Evolutionary conservation across 2,329 filamentous ascomycete species (phyloP).

Genomic region (Coleophoma crateriformis): DNA sequence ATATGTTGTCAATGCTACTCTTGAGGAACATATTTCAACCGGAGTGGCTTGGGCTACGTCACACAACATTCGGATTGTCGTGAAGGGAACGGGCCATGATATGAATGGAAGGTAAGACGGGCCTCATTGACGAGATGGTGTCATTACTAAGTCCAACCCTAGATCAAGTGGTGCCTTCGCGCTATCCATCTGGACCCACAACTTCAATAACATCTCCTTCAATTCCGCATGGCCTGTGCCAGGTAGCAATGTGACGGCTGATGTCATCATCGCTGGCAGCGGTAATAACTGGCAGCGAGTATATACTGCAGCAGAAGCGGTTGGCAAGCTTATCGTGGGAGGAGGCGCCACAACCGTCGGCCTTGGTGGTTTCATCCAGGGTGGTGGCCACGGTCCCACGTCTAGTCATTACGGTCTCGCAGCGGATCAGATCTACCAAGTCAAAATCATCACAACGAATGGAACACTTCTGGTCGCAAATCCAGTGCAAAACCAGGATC

Average conservation of each 20-base stretch:
- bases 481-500: background rate
- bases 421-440: too few species aligned
- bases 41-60: constrained; percentile 21
- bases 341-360: too few species aligned
- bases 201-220: constrained; percentile 34
- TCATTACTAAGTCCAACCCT: too few species aligned
- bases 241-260: constrained; percentile 20
- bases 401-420: too few species aligned
- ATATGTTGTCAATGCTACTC: constrained; percentile 28
- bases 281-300: constrained; percentile 37
- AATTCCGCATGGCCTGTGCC: constrained; percentile 11
- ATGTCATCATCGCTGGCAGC: constrained; percentile 26
- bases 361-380: too few species aligned
- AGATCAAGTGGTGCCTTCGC: constrained; percentile 38
- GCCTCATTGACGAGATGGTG: background rate
- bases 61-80: constrained; percentile 3
- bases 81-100: constrained; percentile 10
- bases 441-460: too few species aligned
- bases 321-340: too few species aligned
- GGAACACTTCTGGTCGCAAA: too few species aligned
- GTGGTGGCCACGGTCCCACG: too few species aligned
- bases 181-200: constrained; percentile 40
- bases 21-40: constrained; percentile 18
- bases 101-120: constrained; percentile 4
- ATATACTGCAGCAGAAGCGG: constrained; percentile 17